Conservation (phyloP, 805 yeast species). For the Ascoidea rubescens region DNA sequence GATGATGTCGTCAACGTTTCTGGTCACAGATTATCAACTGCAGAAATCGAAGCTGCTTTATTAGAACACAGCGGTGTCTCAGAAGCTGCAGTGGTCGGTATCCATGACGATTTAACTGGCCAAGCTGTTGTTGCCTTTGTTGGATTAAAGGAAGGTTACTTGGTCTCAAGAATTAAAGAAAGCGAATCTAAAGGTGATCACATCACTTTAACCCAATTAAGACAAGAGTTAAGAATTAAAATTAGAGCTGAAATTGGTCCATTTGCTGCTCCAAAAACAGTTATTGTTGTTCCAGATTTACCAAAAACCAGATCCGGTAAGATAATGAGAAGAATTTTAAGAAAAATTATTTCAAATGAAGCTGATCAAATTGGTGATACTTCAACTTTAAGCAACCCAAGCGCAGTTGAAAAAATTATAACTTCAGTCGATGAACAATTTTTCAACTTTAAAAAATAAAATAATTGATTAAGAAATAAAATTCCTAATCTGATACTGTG, state of each 20-base stretch:
- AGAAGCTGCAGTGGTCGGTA: slow-evolving; percentile 95
- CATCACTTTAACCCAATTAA: slow-evolving; percentile 26
- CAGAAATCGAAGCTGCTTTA: slow-evolving; percentile 91
- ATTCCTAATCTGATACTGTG: too few species aligned
- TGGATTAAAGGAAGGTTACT: slow-evolving; percentile 45
- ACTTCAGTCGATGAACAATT: slow-evolving; percentile 40
- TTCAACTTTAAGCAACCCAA: slow-evolving; percentile 80
- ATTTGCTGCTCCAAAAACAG: slow-evolving; percentile 88
- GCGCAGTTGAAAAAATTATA: slow-evolving; percentile 66
- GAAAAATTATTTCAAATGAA: slow-evolving; percentile 87
- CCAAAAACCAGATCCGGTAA: slow-evolving; percentile 99
- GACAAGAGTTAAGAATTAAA: slow-evolving; percentile 65
- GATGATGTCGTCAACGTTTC: slow-evolving; percentile 97
- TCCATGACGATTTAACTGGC: slow-evolving; percentile 90
- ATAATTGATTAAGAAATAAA: too few species aligned
- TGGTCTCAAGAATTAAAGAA: slow-evolving; percentile 18
- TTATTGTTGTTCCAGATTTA: slow-evolving; percentile 69
- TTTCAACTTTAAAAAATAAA: slow-evolving; percentile 13
- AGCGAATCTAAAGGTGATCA: slow-evolving; percentile 17
- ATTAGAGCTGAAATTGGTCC: slow-evolving; percentile 80
- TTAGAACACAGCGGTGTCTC: slow-evolving; percentile 68
- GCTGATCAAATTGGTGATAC: slow-evolving; percentile 87
- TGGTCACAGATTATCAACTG: slow-evolving; percentile 96
- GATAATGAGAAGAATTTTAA: slow-evolving; percentile 94
- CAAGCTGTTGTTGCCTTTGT: slow-evolving; percentile 96